Evolutionary conservation across 768 basidiomycete species (phyloP), one percentile per base, ranked within the genome.

Genomic region (Lactarius evosmus): DNA sequence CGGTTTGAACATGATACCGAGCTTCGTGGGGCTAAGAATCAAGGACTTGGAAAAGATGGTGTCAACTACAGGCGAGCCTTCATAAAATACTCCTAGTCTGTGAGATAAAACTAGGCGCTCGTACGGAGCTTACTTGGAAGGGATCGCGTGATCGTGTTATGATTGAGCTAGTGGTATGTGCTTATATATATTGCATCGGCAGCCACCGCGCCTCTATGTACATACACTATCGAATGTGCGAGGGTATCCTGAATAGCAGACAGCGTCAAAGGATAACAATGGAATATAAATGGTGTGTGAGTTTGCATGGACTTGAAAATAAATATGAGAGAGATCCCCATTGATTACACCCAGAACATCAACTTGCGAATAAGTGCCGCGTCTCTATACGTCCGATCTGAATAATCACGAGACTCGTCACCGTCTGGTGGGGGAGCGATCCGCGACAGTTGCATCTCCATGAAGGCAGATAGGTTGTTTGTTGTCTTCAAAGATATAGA

Each of bases 391-490:
- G 66, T 57, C 32, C 70, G 67, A 46, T 69, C 66, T 25, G 70
- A 58, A 25, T 63, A 65, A 32, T 74, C 73, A 49, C 72, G 70
- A 32, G 67, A 59, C 7, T 77, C 70, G n/a, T 73, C 74, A 46
- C 67, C 66, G 32, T 76, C 78, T 17, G 84, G 79, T 41, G 81
- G 77, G 9, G 82, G 79, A 19, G 83, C 80, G 54, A 88, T 83
- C 61, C 88, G 79, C 22, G 83, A 81, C 65, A 83, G 80, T 73
- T 88, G 86, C 83, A 88, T 82, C 88, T 90, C 70, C 22, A 52
- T 54, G 65, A 59, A 58, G 60, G 63, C 36, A 56, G 58, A 41
- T 33, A 19, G 12, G 51, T 34, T 27, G 34, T 54, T 34, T 27
- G 34, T 54, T n/a, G 19, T 27, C 12, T 19, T 25, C 38, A 34